Base-by-base conservation (phyloP, 1,139 yeast species). In the Candida freyschussii region DNA sequence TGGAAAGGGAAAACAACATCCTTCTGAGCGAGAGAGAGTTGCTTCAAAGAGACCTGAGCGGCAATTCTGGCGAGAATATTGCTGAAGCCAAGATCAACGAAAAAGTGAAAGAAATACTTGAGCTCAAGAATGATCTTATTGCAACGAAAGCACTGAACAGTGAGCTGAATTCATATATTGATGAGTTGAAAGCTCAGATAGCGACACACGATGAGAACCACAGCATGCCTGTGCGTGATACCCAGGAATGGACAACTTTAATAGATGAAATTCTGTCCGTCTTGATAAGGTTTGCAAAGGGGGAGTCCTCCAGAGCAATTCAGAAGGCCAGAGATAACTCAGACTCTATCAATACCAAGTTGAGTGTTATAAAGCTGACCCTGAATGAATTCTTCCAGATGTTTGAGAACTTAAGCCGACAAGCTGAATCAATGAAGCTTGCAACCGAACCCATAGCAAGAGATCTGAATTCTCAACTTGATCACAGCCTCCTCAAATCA, bases 271-370 rank as follows among this genome's bases (percentile, higher is more conserved):
- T 64, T 12, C 31, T 63, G 7, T 38, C 47, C 4, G 32, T 46
- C 8, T 34, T 60, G 9, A 30, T 48, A 15, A 43, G 41, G 2
- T 42, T 39, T 21, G 26, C 48, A 12, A 42, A 50, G 3, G 50
- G 42, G 7, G 57, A 54, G 9, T 60, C 60, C 24, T 45, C 48
- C 4, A 45, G 44, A 9, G 54, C 53, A 4, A 36, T 59, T 3
- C 30, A 41, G 12, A 55, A 52, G 20, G 57, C 64, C 0, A 49
- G 49, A 24, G 45, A 48, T 21, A 43, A 52, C 2, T 43, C 61
- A 2, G 47, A 41, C 11, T 58, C 56, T n/a, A 34, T 57, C 2
- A 56, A 57, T 34, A 54, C 58, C 2, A 60, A 59, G 38, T 40
- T 60, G 29, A 52, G 53, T 29, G 56, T 59, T 4, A 38, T 58